Percentiles rank a stretch among this genome's conserved stretches.
Evolutionary conservation across 2,329 filamentous ascomycete species (phyloP).

Genomic region (Paracoccidioides lutzii): DNA sequence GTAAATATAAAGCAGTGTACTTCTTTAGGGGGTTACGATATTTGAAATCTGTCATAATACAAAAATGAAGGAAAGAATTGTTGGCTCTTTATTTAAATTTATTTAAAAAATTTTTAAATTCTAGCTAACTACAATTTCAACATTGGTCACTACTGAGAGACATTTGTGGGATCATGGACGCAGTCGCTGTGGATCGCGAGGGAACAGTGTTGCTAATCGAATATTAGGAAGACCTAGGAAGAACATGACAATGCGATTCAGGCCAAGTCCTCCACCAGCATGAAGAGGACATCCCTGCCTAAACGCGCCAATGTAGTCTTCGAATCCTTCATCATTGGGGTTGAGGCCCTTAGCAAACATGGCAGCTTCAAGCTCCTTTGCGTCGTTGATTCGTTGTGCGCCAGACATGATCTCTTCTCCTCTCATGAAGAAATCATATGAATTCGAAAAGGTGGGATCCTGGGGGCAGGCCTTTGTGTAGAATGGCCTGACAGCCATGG

Average conservation of each 20-base stretch:
- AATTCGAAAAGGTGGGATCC: slow-evolving; percentile 53
- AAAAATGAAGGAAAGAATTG: not conserved
- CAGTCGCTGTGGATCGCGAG: slow-evolving; percentile 48
- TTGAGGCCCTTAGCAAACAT: slow-evolving; percentile 49
- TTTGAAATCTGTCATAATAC: no score
- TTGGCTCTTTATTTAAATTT: not conserved
- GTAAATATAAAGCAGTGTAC: not conserved
- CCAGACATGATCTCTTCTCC: slow-evolving; percentile 57
- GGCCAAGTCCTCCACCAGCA: slow-evolving; percentile 51
- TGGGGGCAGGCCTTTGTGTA: slow-evolving; percentile 72
- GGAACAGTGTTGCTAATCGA: slow-evolving; percentile 49
- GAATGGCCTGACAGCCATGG: slow-evolving; percentile 74
- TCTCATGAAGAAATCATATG: slow-evolving; percentile 59
- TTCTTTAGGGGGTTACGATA: no score
- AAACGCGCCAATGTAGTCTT: slow-evolving; percentile 53
- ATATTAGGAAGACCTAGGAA: slow-evolving; percentile 54
- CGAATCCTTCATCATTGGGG: slow-evolving; percentile 45
- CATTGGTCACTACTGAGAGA: not conserved
- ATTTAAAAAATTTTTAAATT: not conserved
- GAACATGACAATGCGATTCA: slow-evolving; percentile 55
- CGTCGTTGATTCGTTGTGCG: slow-evolving; percentile 53
- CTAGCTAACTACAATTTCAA: no score
- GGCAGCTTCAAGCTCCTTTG: slow-evolving; percentile 43
- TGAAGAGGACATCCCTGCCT: slow-evolving; percentile 52
- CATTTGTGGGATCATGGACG: slow-evolving; percentile 23